Percentiles rank a stretch among this genome's conserved stretches.
phyloP scores from a whole-genome alignment of 2,329 filamentous ascomycete species.

The Pseudopyrenochaeta lycopersici region DNA sequence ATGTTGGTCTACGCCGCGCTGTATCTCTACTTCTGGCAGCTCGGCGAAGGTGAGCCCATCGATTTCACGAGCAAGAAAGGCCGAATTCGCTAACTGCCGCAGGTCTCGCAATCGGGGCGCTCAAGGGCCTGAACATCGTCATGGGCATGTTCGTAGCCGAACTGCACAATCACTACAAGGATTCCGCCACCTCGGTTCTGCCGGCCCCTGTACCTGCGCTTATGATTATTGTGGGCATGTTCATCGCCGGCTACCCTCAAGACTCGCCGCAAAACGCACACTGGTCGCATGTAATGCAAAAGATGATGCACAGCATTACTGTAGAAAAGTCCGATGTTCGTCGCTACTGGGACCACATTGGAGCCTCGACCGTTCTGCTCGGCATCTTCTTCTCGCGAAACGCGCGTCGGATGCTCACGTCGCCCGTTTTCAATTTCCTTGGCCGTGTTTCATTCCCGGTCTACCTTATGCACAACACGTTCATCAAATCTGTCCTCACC shows the following conservation, averaged over 20 bases:
- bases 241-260: constrained; percentile 69
- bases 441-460: constrained; percentile 72
- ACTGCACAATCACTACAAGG: constrained; percentile 61
- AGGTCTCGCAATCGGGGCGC: constrained; percentile 44
- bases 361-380: constrained; percentile 59
- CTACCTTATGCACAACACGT: constrained; percentile 69
- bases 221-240: constrained; percentile 63
- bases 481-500: constrained; percentile 67
- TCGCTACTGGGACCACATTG: constrained; percentile 61
- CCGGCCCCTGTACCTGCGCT: constrained; percentile 61
- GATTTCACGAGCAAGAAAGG: neutral
- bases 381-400: constrained; percentile 63
- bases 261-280: constrained; percentile 61
- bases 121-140: constrained; percentile 66
- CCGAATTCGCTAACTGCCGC: constrained; percentile 24
- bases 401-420: constrained; percentile 63
- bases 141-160: constrained; percentile 70
- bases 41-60: constrained; percentile 39
- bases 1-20: constrained; percentile 47
- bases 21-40: constrained; percentile 52
- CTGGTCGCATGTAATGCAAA: constrained; percentile 62
- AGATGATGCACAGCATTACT: constrained; percentile 56
- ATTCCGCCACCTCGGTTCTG: constrained; percentile 58
- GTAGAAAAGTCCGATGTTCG: constrained; percentile 59
- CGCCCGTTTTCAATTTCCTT: constrained; percentile 67